Base-by-base conservation (phyloP, 345 rosid genomes). In the Psidium friedrichsthalianum region DNA sequence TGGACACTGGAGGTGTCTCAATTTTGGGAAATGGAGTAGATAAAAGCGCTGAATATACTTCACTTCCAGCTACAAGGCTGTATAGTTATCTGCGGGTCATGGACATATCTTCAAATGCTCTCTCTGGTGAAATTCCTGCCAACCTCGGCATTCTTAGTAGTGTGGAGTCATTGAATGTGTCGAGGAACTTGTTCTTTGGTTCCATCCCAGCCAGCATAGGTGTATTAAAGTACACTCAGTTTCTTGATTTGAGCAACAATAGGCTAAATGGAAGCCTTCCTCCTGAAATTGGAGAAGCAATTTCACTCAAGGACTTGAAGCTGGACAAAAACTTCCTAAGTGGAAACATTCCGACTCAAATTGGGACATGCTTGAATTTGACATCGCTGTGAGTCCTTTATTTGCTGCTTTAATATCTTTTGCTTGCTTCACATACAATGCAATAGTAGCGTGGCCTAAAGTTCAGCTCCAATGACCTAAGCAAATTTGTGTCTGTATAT, bases 191-290 rank as follows among this genome's bases (percentile, higher is more conserved):
- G 59, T 84, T 97, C 8, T 85, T 88, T 49, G 98, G 98, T 87
- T 86, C 90, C 32, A 90, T 97, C 85, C 98, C 98, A 0, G 86
- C 82, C 40, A 89, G 88, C 84, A 83, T 97, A 58, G 97, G 98
- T 51, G 91, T 84, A 51, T 74, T 95, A 86, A 93, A 88, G 86
- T 64, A 86, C 83, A 84, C 84, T 9, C 57, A 87, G 83, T 85
- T 88, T 89, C 89, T 97, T 90, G 99, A 97, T 91, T 88, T 95
- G 36, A 93, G 99, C 87, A 27, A 49, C 85, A 97, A 97, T 88
- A 82, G 82, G 90, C 87, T 97, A 61, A 93, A 93, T 84, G 98
- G 96, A 57, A 92, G 93, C 85, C 85, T 97, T 88, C 98, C 99
- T 84, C 88, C 86, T 49, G 92, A 90, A 78, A 92, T 96, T 40